These are phyloP conservation scores for Breynia disticha DNA, from an alignment of 441 rosid species.

Conservation along the genomic window DNA sequence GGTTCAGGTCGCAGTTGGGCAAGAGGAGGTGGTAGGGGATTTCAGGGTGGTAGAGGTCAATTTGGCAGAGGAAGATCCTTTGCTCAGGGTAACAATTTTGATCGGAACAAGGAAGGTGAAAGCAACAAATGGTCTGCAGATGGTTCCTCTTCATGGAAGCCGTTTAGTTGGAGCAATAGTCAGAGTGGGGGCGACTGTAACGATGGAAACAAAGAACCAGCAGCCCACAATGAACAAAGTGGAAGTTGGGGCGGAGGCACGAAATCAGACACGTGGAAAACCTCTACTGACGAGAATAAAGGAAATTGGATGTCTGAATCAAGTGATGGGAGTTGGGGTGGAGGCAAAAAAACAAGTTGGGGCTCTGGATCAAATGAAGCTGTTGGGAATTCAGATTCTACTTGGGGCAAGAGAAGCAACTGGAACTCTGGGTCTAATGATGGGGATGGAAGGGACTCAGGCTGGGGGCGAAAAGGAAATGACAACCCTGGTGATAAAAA, in stretches of 20 bases:
- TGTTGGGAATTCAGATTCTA: slow-evolving; percentile 9
- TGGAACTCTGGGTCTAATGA: slow-evolving; percentile 21
- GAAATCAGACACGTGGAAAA: slow-evolving; percentile 6
- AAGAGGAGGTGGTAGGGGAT: slow-evolving; percentile 41
- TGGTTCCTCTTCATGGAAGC: too few species aligned
- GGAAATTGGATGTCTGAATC: slow-evolving; percentile 6
- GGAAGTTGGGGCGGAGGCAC: slow-evolving; percentile 10
- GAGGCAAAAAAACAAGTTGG: slow-evolving; percentile 23
- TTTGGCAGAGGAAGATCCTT: slow-evolving; percentile 45
- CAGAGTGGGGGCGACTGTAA: too few species aligned
- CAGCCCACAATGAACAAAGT: slow-evolving; percentile 5
- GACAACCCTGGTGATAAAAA: slow-evolving; percentile 3
- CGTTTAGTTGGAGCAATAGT: too few species aligned
- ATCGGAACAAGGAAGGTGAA: slow-evolving; percentile 18
- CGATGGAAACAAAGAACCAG: too few species aligned
- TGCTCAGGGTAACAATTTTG: slow-evolving; percentile 22
- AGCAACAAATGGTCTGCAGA: too few species aligned
- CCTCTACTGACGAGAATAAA: not conserved
- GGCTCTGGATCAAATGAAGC: slow-evolving; percentile 5
- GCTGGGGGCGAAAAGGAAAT: not conserved
- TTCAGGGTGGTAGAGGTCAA: slow-evolving; percentile 23
- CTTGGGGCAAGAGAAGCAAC: slow-evolving; percentile 24
- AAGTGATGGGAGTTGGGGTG: slow-evolving; percentile 3
- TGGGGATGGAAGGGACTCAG: slow-evolving; percentile 6
- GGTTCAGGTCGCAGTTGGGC: slow-evolving; percentile 46